Evolutionary conservation across 2,329 filamentous ascomycete genomes (phyloP), one percentile per base, ranked within the genome.

Genomic region (Phialocephala subalpina): DNA sequence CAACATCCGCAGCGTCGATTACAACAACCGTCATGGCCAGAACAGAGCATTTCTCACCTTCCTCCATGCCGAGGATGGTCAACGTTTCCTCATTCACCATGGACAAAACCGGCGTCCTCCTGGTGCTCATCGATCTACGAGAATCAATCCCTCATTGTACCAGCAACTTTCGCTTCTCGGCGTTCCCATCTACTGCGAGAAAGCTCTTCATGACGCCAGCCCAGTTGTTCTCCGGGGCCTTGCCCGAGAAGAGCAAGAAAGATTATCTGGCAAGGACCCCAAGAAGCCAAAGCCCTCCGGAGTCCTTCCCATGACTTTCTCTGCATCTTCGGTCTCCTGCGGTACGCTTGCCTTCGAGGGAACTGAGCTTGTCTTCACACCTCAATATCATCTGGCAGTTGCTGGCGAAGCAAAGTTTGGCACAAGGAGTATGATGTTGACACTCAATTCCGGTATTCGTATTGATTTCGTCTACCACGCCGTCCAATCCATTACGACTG

Each of bases 381-480:
- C 77, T 1, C 79, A 83, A 63, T 79, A 77, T 58, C 70, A 71
- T 25, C 73, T 86, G 82, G 64, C 74, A 73, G 65, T 75, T 65
- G 53, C 74, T 49, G 84, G 81, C 0, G 78, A 64, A 1, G 70
- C 80, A 47, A 73, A 74, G 3, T 77, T 82, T 67, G 73, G 74
- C 29, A 58, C 79, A 74, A 65, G 70, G 59, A 20, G 81, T 72
- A 53, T 88, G 58, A 78, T 82, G 33, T 67, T 87, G 40, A 78
- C 67, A 0, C 73, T 82, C 0, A 59, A 62, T 4, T 69, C 68
- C 0, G 67, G 68, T 0, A 66, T 79, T 3, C 73, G 78, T 27
- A 76, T 88, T 38, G 81, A 86, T 58, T 82, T 89, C 16, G 78
- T 82, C 0, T 82, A 84, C 42, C 64, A 58, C 47, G 68, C 60